Evolutionary conservation across 768 basidiomycete genomes (phyloP).

Genomic region (Cystobasidium ongulense): DNA sequence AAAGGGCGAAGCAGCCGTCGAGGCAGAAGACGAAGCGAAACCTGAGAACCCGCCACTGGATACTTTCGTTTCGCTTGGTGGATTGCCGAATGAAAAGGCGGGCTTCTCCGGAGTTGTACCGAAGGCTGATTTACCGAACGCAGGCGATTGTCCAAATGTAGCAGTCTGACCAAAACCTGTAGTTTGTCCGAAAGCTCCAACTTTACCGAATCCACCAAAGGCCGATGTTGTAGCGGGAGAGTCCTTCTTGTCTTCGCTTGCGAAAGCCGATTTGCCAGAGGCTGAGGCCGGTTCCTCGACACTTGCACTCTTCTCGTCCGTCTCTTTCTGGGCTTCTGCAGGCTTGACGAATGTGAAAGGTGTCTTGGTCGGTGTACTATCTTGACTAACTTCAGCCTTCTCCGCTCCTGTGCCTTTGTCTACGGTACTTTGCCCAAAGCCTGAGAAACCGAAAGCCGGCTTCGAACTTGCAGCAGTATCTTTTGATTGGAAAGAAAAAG

Average conservation of each 20-base stretch:
- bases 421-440: not conserved
- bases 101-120: not conserved
- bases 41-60: conserved; percentile 8
- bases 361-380: not conserved
- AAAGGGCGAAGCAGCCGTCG: conserved; percentile 4
- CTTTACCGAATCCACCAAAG: conserved; percentile 5
- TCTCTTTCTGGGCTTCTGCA: not conserved
- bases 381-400: not conserved
- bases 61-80: not conserved
- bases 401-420: not conserved
- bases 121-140: conserved; percentile 13
- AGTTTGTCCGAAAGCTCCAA: not conserved
- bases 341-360: not conserved
- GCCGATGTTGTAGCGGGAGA: not conserved
- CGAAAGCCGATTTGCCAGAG: not conserved
- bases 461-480: not conserved
- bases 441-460: not conserved
- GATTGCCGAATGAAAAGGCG: conserved; percentile 2
- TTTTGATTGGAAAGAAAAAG: not conserved
- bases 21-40: conserved; percentile 14
- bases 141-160: not conserved
- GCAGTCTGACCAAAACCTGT: not conserved
- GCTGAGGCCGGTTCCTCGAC: not conserved
- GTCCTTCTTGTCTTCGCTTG: not conserved
- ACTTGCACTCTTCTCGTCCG: not conserved